These are phyloP conservation scores for Tephrocybe sp. DNA, from an alignment of 768 basidiomycete genomes.

Conservation along the genomic window DNA sequence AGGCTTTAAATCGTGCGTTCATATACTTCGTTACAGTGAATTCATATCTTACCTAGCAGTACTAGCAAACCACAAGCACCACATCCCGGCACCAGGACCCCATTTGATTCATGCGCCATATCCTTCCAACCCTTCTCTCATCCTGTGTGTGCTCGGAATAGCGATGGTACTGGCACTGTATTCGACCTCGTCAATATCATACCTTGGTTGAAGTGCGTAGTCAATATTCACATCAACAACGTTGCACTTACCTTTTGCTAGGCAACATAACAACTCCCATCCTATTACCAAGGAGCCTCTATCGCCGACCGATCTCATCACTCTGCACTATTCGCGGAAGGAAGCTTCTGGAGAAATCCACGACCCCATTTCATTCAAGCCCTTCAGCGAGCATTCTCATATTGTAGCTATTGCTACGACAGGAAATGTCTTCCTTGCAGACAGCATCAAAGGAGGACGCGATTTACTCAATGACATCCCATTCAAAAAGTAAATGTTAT, in stretches of 20 bases:
- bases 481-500: constrained; percentile 70
- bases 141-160: constrained; percentile 84
- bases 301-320: constrained; percentile 70
- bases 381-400: constrained; percentile 94
- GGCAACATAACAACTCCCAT: constrained; percentile 79
- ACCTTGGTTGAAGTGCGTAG: constrained; percentile 84
- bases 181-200: constrained; percentile 93
- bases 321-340: constrained; percentile 81
- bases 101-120: constrained; percentile 90
- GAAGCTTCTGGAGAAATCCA: constrained; percentile 80
- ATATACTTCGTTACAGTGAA: constrained; percentile 5
- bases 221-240: neutral
- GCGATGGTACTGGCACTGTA: constrained; percentile 75
- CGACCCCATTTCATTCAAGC: constrained; percentile 97
- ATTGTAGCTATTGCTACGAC: constrained; percentile 88
- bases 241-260: constrained; percentile 26
- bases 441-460: constrained; percentile 80
- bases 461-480: constrained; percentile 85
- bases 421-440: constrained; percentile 91
- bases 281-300: constrained; percentile 74
- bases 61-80: constrained; percentile 70
- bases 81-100: constrained; percentile 62
- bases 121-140: constrained; percentile 88
- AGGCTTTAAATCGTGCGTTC: constrained; percentile 61
- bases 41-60: constrained; percentile 12